These are phyloP conservation scores for Tricholoma sp. DNA, from an alignment of 768 basidiomycete genomes.

Conservation along the genomic window DNA sequence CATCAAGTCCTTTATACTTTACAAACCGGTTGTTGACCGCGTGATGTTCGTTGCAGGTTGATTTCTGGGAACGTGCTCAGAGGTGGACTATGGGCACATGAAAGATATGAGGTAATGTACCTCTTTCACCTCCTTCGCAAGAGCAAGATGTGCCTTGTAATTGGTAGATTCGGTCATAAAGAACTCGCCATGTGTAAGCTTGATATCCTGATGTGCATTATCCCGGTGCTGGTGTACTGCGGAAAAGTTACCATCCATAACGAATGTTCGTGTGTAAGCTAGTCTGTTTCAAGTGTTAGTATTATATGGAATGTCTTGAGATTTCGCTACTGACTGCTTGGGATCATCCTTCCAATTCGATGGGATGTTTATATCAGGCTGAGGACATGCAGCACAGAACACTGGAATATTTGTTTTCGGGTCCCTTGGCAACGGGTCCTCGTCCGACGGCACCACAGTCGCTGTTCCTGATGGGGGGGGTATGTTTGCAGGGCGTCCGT, in stretches of 20 bases:
- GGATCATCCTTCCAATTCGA: constrained; percentile 13
- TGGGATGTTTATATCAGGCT: constrained; percentile 20
- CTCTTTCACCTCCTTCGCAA: no score
- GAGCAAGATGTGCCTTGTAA: no score
- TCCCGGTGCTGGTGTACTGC: constrained; percentile 8
- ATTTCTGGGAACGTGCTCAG: no score
- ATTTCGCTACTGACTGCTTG: not conserved
- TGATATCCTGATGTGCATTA: not conserved
- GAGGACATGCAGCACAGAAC: constrained; percentile 23
- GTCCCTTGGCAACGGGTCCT: no score
- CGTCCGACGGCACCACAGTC: not conserved
- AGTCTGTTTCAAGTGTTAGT: not conserved
- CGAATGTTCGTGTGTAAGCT: constrained; percentile 2
- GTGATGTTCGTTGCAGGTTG: no score
- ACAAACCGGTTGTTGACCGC: no score
- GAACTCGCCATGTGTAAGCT: not conserved
- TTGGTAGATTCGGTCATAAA: not conserved
- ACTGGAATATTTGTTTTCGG: not conserved
- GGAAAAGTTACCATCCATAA: constrained; percentile 15
- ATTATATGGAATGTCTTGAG: not conserved
- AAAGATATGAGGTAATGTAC: no score
- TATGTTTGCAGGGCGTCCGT: no score
- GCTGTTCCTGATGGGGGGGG: no score
- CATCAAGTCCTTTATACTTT: no score
- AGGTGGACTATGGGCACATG: no score